A percentile compares a stretch with the other conserved stretches of the same genome.
phyloP scores from a whole-genome alignment of 129 eudicot species.

The Heracleum sosnowskyi region DNA sequence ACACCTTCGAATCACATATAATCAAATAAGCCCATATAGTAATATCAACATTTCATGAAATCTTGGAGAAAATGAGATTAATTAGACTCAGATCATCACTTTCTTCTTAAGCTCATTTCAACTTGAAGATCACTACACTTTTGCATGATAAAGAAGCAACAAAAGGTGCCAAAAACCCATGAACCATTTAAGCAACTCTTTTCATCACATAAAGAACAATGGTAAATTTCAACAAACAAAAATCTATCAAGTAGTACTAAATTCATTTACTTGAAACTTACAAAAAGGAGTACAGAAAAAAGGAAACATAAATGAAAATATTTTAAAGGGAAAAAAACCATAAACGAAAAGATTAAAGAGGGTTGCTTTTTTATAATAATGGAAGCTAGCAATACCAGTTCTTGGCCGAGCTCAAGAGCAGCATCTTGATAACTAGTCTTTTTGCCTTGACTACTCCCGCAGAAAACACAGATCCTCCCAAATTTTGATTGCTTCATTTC shows the following conservation, averaged over 20 bases:
- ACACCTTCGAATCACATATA: conserved; percentile 45
- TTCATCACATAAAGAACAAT: conserved; percentile 7
- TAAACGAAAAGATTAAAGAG: not conserved
- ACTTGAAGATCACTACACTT: not conserved
- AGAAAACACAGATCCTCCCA: conserved; percentile 86
- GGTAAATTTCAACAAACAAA: conserved; percentile 2
- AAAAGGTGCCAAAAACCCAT: not conserved
- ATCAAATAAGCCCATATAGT: conserved; percentile 16
- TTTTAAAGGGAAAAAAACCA: not conserved
- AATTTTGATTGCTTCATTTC: conserved; percentile 59
- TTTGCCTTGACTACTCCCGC: conserved; percentile 96
- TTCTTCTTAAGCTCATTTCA: not conserved
- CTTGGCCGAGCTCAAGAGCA: conserved; percentile 85
- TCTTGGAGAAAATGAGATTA: not conserved
- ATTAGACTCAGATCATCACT: not conserved
- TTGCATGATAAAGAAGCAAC: conserved; percentile 2
- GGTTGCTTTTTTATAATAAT: not conserved
- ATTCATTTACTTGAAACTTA: not conserved
- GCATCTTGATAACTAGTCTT: conserved; percentile 89
- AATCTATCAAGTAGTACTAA: not conserved
- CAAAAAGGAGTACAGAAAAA: not conserved
- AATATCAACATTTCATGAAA: not conserved
- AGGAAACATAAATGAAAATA: not conserved
- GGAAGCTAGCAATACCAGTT: conserved; percentile 45
- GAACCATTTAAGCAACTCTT: conserved; percentile 2